Percentiles rank a stretch among this genome's conserved stretches.
Evolutionary conservation across 768 basidiomycete genomes (phyloP).

Genomic region (Mycena chlorophos): DNA sequence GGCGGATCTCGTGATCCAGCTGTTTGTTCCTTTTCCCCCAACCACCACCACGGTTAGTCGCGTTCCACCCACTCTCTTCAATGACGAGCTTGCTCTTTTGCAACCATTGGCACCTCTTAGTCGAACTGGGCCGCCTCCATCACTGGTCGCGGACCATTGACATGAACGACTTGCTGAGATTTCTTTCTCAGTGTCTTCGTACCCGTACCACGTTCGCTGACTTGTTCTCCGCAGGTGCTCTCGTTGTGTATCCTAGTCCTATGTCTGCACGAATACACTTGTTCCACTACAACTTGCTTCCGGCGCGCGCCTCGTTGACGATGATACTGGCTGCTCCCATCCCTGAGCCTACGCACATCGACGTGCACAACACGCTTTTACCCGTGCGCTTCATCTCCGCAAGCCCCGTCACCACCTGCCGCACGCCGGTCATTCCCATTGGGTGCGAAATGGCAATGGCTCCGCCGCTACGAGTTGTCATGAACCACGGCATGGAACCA

Average conservation of each 20-base stretch:
- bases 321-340: conserved; percentile 87
- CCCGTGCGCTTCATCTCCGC: conserved; percentile 73
- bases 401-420: conserved; percentile 88
- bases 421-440: conserved; percentile 82
- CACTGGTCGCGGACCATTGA: conserved; percentile 60
- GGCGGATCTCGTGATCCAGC: too few relatives aligned
- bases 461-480: conserved; percentile 61
- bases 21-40: background rate
- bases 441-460: conserved; percentile 84
- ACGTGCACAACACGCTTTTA: conserved; percentile 74
- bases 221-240: conserved; percentile 1
- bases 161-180: conserved; percentile 86
- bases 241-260: background rate
- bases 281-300: conserved; percentile 10
- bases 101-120: conserved; percentile 92
- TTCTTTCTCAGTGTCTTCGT: conserved; percentile 34
- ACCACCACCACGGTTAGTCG: conserved; percentile 27
- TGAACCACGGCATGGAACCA: background rate
- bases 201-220: conserved; percentile 6
- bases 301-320: conserved; percentile 58
- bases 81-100: conserved; percentile 78
- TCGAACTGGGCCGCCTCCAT: conserved; percentile 59
- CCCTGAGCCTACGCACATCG: conserved; percentile 77
- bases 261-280: background rate
- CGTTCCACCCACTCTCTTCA: conserved; percentile 29